Percentiles rank a stretch among this genome's conserved stretches.
phyloP scores from a whole-genome alignment of 164 flowering plant genomes.

The Magnolia kwangsiensis region DNA sequence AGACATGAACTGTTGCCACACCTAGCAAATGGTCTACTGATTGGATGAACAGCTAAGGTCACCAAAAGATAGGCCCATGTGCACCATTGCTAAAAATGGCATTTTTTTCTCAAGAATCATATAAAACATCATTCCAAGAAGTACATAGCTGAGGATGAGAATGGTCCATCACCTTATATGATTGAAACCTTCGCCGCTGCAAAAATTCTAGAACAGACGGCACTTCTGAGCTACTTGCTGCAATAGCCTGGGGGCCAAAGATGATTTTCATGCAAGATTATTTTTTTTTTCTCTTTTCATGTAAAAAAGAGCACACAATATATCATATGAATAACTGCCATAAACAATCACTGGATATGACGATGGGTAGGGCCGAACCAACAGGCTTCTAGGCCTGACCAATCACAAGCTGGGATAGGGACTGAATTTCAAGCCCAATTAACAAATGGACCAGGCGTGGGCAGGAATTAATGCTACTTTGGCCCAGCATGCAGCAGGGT shows the following conservation, averaged over 20 bases:
- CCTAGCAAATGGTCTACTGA: neutral
- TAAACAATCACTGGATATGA: neutral
- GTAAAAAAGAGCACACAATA: too few species aligned
- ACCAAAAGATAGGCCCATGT: neutral
- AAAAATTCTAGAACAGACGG: slow-evolving; percentile 77
- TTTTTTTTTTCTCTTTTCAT: too few species aligned
- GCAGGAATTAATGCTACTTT: neutral
- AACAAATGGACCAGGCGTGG: neutral
- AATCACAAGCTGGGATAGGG: neutral
- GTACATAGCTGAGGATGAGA: neutral
- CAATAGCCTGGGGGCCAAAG: slow-evolving; percentile 63
- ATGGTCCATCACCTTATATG: slow-evolving; percentile 48
- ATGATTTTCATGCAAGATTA: neutral
- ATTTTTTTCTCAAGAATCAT: neutral
- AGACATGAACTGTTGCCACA: neutral
- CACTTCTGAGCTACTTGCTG: slow-evolving; percentile 91
- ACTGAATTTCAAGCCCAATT: too few species aligned
- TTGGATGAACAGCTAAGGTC: neutral
- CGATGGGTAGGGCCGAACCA: neutral
- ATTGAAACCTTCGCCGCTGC: slow-evolving; percentile 79
- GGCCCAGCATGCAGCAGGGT: neutral
- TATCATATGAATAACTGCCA: neutral
- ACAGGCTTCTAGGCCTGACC: neutral
- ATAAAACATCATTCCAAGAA: neutral
- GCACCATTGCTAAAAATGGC: neutral